Conservation (phyloP, 83 land plant species). For the Isoetes engelmannii region DNA sequence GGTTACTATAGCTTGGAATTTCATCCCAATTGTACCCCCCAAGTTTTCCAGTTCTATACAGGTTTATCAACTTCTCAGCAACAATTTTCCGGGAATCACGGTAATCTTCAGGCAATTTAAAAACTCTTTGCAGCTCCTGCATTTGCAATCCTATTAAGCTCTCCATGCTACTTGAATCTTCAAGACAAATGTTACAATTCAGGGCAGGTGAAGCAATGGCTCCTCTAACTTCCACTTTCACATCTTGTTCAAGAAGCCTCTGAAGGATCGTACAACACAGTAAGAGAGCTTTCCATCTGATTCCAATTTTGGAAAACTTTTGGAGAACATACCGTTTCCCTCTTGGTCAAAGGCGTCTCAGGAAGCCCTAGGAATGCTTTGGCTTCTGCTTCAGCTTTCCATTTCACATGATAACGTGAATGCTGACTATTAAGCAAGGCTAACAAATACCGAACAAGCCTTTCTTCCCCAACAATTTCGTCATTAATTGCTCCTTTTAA, state of each 20-base stretch:
- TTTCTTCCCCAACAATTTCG: slow-evolving; percentile 13
- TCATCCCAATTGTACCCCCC: slow-evolving; percentile 49
- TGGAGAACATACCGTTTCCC: too few species aligned
- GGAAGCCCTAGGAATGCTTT: neutral
- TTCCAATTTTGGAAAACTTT: too few species aligned
- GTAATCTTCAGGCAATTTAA: slow-evolving; percentile 24
- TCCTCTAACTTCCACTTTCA: too few species aligned
- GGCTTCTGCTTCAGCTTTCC: slow-evolving; percentile 23
- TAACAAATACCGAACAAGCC: slow-evolving; percentile 25
- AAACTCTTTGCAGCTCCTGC: slow-evolving; percentile 25
- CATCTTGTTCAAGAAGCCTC: too few species aligned
- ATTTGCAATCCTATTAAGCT: slow-evolving; percentile 41
- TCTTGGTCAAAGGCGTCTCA: too few species aligned
- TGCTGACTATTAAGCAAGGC: slow-evolving; percentile 19
- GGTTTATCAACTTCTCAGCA: slow-evolving; percentile 40
- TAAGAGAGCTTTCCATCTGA: too few species aligned
- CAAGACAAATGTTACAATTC: slow-evolving; percentile 6
- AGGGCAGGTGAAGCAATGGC: too few species aligned
- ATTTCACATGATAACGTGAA: slow-evolving; percentile 25
- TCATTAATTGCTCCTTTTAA: slow-evolving; percentile 24
- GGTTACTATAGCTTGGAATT: slow-evolving; percentile 12
- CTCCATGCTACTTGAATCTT: slow-evolving; percentile 24
- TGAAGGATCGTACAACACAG: too few species aligned
- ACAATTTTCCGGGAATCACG: slow-evolving; percentile 21
- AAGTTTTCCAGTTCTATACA: slow-evolving; percentile 49